A percentile compares a stretch with the other conserved stretches of the same genome.
phyloP scores from a whole-genome alignment of 1,284 basidiomycete genomes.

The Irpex sp. region DNA sequence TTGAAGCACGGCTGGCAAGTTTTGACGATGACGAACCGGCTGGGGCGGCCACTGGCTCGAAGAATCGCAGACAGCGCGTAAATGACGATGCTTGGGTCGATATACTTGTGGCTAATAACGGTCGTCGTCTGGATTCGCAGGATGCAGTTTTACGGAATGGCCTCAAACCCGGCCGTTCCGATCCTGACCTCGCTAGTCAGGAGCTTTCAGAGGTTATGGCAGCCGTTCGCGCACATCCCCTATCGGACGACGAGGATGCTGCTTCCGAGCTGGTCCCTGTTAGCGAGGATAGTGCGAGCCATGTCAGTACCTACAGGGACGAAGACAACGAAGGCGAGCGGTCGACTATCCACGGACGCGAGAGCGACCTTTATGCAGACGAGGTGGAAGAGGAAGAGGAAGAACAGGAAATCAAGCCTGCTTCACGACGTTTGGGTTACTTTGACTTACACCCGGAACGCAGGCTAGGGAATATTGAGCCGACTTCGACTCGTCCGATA shows the following conservation, averaged over 20 bases:
- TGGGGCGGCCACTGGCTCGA: constrained; percentile 17
- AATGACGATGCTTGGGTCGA: constrained; percentile 79
- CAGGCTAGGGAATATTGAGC: constrained; percentile 22
- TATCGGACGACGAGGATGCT: constrained; percentile 42
- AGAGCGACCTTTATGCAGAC: constrained; percentile 11
- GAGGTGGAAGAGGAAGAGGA: constrained; percentile 31
- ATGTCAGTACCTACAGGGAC: constrained; percentile 15
- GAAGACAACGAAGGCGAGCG: constrained; percentile 18
- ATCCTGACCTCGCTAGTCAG: constrained; percentile 68
- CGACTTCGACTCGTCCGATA: background rate
- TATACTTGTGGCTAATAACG: constrained; percentile 72
- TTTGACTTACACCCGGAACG: constrained; percentile 67
- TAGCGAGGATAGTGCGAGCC: constrained; percentile 8
- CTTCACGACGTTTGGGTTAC: constrained; percentile 47
- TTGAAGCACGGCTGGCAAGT: constrained; percentile 66
- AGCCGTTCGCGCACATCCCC: constrained; percentile 51
- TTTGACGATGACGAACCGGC: constrained; percentile 63
- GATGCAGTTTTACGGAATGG: constrained; percentile 41
- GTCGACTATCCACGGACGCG: constrained; percentile 8
- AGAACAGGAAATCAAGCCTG: constrained; percentile 17
- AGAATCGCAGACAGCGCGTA: constrained; percentile 52
- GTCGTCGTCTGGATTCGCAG: constrained; percentile 56
- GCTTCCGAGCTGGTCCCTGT: constrained; percentile 37
- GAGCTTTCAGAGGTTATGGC: constrained; percentile 72
- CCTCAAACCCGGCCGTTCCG: constrained; percentile 40